Evolutionary conservation across 768 basidiomycete species (phyloP).

Genomic region (Thelephora aurantiotincta): DNA sequence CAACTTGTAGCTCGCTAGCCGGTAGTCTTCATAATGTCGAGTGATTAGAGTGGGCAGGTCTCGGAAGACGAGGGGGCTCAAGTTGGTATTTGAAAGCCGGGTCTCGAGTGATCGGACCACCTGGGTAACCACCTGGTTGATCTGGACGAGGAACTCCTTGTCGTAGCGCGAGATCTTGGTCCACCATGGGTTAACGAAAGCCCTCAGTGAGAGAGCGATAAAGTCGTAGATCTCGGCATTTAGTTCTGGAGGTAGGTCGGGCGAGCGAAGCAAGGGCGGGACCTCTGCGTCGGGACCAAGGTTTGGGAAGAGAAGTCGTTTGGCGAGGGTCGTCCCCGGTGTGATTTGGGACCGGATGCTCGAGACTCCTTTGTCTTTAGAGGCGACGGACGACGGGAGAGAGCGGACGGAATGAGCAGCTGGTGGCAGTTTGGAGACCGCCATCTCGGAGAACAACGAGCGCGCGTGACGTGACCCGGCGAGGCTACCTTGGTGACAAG

Average conservation of each 20-base stretch:
- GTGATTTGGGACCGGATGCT: constrained; percentile 4
- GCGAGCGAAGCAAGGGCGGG: constrained; percentile 38
- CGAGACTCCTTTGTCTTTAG: constrained; percentile 8
- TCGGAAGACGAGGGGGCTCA: constrained; percentile 44
- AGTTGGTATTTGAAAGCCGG: constrained; percentile 38
- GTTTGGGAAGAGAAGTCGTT: constrained; percentile 32
- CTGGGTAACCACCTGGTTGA: constrained; percentile 41
- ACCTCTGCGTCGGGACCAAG: constrained; percentile 26
- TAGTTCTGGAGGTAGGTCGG: constrained; percentile 35
- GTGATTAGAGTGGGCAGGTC: constrained; percentile 53
- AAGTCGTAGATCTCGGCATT: constrained; percentile 64
- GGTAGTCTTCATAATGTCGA: constrained; percentile 72
- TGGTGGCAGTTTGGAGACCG: constrained; percentile 8
- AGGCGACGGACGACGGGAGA: constrained; percentile 10
- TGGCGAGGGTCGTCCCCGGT: constrained; percentile 10
- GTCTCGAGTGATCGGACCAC: constrained; percentile 48
- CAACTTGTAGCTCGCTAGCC: constrained; percentile 45
- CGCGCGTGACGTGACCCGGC: constrained; percentile 1
- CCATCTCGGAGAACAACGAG: neutral
- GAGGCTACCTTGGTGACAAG: constrained; percentile 10
- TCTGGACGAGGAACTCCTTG: constrained; percentile 66
- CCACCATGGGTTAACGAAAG: constrained; percentile 80
- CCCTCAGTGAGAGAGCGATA: constrained; percentile 65
- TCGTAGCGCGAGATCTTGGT: constrained; percentile 70
- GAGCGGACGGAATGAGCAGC: constrained; percentile 15